Evolutionary conservation across 2,329 filamentous ascomycete genomes (phyloP).

Genomic region (Hymenoscyphus salicellus): DNA sequence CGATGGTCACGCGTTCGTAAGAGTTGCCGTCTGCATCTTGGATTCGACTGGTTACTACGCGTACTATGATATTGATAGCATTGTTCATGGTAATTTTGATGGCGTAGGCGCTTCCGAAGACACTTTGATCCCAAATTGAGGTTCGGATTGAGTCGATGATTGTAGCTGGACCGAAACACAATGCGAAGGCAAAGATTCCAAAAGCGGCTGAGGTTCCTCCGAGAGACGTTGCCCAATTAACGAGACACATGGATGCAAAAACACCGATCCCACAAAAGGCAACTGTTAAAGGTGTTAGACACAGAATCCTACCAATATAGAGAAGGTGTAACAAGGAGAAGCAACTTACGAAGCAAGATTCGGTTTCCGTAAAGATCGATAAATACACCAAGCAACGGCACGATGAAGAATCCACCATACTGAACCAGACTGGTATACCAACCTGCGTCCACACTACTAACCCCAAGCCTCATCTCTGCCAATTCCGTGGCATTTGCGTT

Average conservation of each 20-base stretch:
- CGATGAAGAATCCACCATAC: conserved; percentile 41
- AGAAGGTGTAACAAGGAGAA: no score
- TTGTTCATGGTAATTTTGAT: conserved; percentile 63
- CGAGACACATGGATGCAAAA: conserved; percentile 51
- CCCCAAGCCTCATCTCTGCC: conserved; percentile 56
- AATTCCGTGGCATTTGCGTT: conserved; percentile 58
- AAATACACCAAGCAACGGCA: conserved; percentile 48
- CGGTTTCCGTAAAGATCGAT: conserved; percentile 56
- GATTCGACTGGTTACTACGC: conserved; percentile 55
- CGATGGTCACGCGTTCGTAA: conserved; percentile 53
- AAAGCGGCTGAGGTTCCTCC: conserved; percentile 57
- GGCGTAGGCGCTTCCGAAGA: conserved; percentile 59
- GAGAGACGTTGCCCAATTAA: conserved; percentile 49
- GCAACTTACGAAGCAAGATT: conserved; percentile 41
- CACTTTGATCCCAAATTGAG: conserved; percentile 56
- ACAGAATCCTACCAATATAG: no score
- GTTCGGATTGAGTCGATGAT: conserved; percentile 62
- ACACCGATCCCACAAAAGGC: conserved; percentile 48
- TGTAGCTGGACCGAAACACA: conserved; percentile 53
- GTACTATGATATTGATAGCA: conserved; percentile 58
- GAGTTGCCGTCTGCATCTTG: conserved; percentile 57
- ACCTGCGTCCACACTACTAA: conserved; percentile 53
- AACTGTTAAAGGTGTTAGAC: conserved; percentile 26
- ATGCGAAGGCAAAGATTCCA: conserved; percentile 56
- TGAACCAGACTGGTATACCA: conserved; percentile 59